phyloP scores from a whole-genome alignment of 495 filamentous ascomycete species.

The Hyphodiscus hymeniophilus region DNA sequence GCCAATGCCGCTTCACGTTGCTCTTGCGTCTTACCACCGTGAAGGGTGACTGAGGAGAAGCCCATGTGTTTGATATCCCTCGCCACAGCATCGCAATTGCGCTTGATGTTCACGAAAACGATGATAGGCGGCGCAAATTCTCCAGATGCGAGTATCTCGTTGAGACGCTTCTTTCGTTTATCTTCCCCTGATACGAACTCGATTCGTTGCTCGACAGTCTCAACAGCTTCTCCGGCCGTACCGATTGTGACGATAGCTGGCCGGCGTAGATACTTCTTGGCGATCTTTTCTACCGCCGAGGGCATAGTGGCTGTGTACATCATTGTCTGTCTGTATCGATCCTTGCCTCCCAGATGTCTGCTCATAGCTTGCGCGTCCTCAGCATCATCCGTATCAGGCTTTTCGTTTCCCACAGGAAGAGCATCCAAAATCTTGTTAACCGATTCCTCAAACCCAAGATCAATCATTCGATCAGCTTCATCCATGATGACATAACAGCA shows the following conservation, averaged over 20 bases:
- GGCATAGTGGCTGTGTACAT: constrained; percentile 99
- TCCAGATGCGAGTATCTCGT: constrained; percentile 77
- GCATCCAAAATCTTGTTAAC: constrained; percentile 98
- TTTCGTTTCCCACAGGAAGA: constrained; percentile 91
- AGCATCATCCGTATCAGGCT: constrained; percentile 91
- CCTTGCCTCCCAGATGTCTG: constrained; percentile 69
- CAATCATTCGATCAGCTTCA: constrained; percentile 99
- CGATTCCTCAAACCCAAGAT: constrained; percentile 94
- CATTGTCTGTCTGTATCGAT: constrained; percentile 96
- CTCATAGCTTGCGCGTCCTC: constrained; percentile 83
- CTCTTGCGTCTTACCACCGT: constrained; percentile 94
- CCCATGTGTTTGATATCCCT: constrained; percentile 94
- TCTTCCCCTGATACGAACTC: constrained; percentile 91
- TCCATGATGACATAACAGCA: constrained; percentile 98
- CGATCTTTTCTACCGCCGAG: constrained; percentile 85
- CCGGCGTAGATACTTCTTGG: constrained; percentile 87
- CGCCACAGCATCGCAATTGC: constrained; percentile 94
- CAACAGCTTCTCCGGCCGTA: constrained; percentile 92
- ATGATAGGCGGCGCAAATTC: constrained; percentile 93
- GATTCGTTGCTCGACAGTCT: constrained; percentile 95
- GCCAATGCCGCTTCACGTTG: constrained; percentile 91
- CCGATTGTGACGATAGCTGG: constrained; percentile 95
- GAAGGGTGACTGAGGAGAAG: constrained; percentile 82
- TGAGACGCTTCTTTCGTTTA: constrained; percentile 92
- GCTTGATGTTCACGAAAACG: constrained; percentile 99